A percentile compares a stretch with the other conserved stretches of the same genome.
phyloP scores from a whole-genome alignment of 495 filamentous ascomycete species.

The Aspergillus diversus region DNA sequence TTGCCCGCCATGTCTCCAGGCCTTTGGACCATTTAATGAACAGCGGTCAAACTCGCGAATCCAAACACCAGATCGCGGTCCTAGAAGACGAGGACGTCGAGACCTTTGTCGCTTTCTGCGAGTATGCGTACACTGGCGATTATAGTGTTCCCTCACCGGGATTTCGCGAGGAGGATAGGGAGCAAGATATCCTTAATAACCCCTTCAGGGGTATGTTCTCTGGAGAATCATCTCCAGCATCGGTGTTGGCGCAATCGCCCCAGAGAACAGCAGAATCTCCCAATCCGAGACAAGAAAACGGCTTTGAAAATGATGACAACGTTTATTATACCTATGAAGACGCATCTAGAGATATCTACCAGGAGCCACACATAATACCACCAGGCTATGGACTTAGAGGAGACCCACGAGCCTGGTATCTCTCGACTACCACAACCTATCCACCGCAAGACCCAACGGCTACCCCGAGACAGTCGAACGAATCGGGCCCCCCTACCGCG shows the following conservation, averaged over 20 bases:
- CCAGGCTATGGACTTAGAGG: background rate
- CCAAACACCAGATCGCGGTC: conserved; percentile 45
- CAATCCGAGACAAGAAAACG: background rate
- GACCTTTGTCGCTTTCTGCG: conserved; percentile 52
- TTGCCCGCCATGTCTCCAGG: conserved; percentile 51
- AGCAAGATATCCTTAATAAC: conserved; percentile 20
- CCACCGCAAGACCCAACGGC: conserved; percentile 4
- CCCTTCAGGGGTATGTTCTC: conserved; percentile 27
- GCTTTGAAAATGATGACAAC: background rate
- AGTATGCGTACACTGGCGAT: conserved; percentile 55
- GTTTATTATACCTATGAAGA: background rate
- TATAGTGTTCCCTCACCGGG: conserved; percentile 45
- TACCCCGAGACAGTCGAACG: conserved; percentile 11
- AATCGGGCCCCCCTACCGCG: conserved; percentile 6
- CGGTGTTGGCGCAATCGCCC: conserved; percentile 4
- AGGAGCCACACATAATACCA: background rate
- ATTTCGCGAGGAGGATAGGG: conserved; percentile 26
- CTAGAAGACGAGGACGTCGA: conserved; percentile 52
- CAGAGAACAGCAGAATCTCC: background rate
- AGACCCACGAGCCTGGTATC: conserved; percentile 8
- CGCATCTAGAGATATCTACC: background rate
- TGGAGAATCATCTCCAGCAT: conserved; percentile 5
- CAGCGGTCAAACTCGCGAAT: conserved; percentile 50
- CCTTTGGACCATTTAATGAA: conserved; percentile 53
- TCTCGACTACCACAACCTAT: conserved; percentile 14